Conservation (phyloP, 345 rosid species). For the Ceriops tagal region DNA sequence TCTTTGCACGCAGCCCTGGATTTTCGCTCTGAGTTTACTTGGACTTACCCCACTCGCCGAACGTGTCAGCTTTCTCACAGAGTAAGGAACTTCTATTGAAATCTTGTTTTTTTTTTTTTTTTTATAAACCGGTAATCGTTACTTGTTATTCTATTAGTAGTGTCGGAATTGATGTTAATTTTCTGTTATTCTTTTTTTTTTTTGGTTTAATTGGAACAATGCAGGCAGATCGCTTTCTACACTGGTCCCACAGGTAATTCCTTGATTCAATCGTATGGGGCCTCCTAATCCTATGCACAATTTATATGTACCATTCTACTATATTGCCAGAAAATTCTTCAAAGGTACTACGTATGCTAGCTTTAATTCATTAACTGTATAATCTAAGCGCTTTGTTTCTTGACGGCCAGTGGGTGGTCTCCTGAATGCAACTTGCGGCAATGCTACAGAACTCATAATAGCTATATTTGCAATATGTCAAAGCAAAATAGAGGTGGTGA, state of each 20-base stretch:
- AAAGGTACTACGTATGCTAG: not conserved
- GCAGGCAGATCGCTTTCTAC: constrained; percentile 81
- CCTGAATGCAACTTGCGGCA: constrained; percentile 92
- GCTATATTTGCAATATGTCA: constrained; percentile 70
- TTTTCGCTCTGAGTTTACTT: constrained; percentile 81
- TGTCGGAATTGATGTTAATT: not conserved
- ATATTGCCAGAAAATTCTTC: too few relatives aligned
- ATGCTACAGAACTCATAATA: constrained; percentile 87
- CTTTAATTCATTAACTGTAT: not conserved
- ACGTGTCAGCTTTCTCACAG: constrained; percentile 90
- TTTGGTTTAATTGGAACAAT: not conserved
- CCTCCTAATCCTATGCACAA: not conserved
- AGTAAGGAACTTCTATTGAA: constrained; percentile 42
- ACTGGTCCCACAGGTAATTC: constrained; percentile 83
- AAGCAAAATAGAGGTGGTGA: constrained; percentile 65
- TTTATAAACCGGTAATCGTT: too few relatives aligned
- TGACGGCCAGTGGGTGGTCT: constrained; percentile 73
- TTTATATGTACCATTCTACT: too few relatives aligned
- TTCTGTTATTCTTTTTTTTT: not conserved
- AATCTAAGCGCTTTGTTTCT: not conserved
- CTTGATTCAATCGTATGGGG: not conserved
- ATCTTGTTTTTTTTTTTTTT: too few relatives aligned
- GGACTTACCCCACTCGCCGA: constrained; percentile 87
- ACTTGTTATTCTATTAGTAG: not conserved
- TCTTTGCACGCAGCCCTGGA: constrained; percentile 55